phyloP scores from a whole-genome alignment of 1,284 basidiomycete species.

The Phellinidium pouzarii region DNA sequence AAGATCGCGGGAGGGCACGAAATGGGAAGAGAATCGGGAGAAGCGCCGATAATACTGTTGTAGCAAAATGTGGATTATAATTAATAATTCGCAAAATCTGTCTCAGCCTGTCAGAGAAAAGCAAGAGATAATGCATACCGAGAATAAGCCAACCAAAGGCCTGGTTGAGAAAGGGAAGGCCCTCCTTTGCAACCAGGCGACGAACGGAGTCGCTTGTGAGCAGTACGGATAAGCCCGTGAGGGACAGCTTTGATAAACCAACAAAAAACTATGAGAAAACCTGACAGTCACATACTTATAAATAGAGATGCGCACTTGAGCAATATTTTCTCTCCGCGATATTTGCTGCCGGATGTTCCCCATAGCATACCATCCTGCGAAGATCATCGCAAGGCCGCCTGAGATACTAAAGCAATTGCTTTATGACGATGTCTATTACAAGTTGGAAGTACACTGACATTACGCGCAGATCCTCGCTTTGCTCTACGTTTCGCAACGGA shows the following conservation, averaged over 20 bases:
- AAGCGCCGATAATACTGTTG: neutral
- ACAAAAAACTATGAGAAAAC: neutral
- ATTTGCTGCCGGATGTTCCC: slow-evolving; percentile 7
- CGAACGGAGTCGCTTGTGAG: slow-evolving; percentile 52
- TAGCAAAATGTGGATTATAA: neutral
- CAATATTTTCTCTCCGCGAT: neutral
- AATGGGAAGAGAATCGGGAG: slow-evolving; percentile 25
- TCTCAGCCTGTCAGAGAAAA: neutral
- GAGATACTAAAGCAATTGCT: neutral
- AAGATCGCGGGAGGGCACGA: slow-evolving; percentile 34
- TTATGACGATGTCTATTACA: neutral
- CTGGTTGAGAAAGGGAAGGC: slow-evolving; percentile 62
- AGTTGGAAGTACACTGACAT: slow-evolving; percentile 42
- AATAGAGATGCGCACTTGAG: slow-evolving; percentile 1
- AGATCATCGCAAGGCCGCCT: slow-evolving; percentile 15
- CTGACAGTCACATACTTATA: neutral
- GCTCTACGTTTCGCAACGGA: slow-evolving; percentile 68
- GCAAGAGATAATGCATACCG: slow-evolving; percentile 33
- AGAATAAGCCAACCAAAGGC: slow-evolving; percentile 62
- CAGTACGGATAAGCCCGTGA: slow-evolving; percentile 43
- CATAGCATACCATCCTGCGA: neutral
- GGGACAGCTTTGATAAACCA: slow-evolving; percentile 29
- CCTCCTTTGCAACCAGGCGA: slow-evolving; percentile 59
- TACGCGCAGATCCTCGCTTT: slow-evolving; percentile 53
- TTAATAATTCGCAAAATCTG: too few species aligned